Conservation (phyloP, 106 monocot genomes). For the Allium sativum region DNA sequence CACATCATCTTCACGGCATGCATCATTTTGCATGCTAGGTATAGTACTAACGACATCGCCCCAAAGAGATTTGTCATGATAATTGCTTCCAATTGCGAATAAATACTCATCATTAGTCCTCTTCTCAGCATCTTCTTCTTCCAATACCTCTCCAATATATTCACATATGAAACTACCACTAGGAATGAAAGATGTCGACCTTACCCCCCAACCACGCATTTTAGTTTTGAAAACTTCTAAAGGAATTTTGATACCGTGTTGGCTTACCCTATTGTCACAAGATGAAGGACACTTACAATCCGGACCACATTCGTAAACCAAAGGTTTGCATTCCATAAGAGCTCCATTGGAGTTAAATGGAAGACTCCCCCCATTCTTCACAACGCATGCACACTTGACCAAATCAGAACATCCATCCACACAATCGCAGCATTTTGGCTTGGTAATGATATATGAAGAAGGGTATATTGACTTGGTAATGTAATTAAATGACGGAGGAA, state of each 20-base stretch:
- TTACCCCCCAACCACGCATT: constrained; percentile 70
- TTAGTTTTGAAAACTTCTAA: constrained; percentile 71
- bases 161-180: constrained; percentile 71
- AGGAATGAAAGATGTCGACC: constrained; percentile 41
- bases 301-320: constrained; percentile 80
- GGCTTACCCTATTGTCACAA: constrained; percentile 69
- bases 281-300: constrained; percentile 67
- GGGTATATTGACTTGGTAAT: constrained; percentile 19
- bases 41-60: constrained; percentile 48
- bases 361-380: constrained; percentile 69
- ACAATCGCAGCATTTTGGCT: constrained; percentile 42
- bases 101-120: constrained; percentile 60
- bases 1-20: not conserved
- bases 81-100: constrained; percentile 60
- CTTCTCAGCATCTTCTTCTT: constrained; percentile 51
- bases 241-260: constrained; percentile 51
- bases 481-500: constrained; percentile 21
- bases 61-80: constrained; percentile 30
- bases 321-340: constrained; percentile 42
- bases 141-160: constrained; percentile 61
- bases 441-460: constrained; percentile 1
- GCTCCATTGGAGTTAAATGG: constrained; percentile 52
- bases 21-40: constrained; percentile 22
- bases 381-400: constrained; percentile 48
- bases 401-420: constrained; percentile 47